These are phyloP conservation scores for Stenocarpella maydis DNA, from an alignment of 2,329 filamentous ascomycete genomes.

Conservation along the genomic window DNA sequence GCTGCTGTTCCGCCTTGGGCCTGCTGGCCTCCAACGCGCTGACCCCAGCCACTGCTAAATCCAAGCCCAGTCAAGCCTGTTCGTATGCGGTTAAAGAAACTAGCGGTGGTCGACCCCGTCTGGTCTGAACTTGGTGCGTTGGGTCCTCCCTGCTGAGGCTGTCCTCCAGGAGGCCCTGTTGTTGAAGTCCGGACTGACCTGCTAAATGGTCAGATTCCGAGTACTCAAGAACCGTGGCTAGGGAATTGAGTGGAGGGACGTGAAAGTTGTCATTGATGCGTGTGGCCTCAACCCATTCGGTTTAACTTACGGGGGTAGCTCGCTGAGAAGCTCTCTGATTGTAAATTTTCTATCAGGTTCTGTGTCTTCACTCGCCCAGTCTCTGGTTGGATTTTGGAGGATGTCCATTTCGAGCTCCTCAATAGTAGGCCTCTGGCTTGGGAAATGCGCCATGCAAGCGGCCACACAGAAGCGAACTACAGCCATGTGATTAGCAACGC, in stretches of 20 bases:
- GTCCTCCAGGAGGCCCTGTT: background rate
- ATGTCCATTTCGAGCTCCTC: background rate
- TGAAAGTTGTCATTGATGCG: background rate
- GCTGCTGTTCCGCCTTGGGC: background rate
- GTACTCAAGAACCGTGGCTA: background rate
- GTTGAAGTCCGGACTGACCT: background rate
- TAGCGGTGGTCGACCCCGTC: too few relatives aligned
- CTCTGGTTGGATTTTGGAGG: background rate
- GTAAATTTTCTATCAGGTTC: background rate
- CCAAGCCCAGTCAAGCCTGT: too few relatives aligned
- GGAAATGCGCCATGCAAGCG: background rate
- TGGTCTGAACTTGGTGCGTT: too few relatives aligned
- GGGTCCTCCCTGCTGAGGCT: background rate
- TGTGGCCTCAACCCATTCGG: background rate
- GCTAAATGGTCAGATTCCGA: background rate
- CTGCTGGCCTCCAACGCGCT: background rate
- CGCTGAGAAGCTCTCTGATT: constrained; percentile 13
- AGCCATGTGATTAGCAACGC: background rate
- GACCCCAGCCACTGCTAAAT: too few relatives aligned
- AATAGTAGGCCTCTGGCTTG: background rate
- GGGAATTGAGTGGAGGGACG: background rate
- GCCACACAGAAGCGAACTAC: constrained; percentile 4
- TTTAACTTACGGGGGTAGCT: constrained; percentile 3
- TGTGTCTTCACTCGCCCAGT: constrained; percentile 1
- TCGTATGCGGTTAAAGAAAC: too few relatives aligned